phyloP scores from a whole-genome alignment of 306 rosid genomes.

The Lathyrus oleraceus region DNA sequence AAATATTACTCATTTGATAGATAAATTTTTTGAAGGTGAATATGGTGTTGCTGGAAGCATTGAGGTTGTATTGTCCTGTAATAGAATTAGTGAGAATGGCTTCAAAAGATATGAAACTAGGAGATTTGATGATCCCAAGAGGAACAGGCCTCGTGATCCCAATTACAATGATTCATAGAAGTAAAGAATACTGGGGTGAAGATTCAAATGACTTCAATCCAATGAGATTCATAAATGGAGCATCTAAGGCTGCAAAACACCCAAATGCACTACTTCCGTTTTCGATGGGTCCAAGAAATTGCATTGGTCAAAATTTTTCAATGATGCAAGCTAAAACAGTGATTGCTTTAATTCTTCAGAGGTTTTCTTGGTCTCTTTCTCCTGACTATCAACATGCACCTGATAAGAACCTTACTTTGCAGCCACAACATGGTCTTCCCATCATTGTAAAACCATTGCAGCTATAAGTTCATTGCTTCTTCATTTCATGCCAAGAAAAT shows the following conservation, averaged over 20 bases:
- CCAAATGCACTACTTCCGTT: slow-evolving; percentile 43
- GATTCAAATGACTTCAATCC: slow-evolving; percentile 56
- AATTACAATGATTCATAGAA: slow-evolving; percentile 29
- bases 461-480: background rate
- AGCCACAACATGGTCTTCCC: slow-evolving; percentile 44
- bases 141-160: slow-evolving; percentile 28
- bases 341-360: slow-evolving; percentile 36
- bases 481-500: background rate
- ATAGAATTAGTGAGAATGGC: slow-evolving; percentile 18
- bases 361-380: slow-evolving; percentile 41
- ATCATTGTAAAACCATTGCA: slow-evolving; percentile 32
- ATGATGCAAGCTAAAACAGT: slow-evolving; percentile 41
- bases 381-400: slow-evolving; percentile 42
- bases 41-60: too few relatives aligned
- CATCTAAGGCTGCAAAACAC: slow-evolving; percentile 41
- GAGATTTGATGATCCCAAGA: slow-evolving; percentile 35
- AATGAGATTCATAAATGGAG: slow-evolving; percentile 43
- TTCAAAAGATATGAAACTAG: slow-evolving; percentile 35
- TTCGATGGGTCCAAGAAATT: slow-evolving; percentile 40
- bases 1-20: too few relatives aligned
- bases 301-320: slow-evolving; percentile 50
- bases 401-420: slow-evolving; percentile 22
- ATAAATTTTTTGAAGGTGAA: too few relatives aligned
- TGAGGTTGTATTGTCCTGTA: too few relatives aligned
- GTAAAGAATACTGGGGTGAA: slow-evolving; percentile 43